Evolutionary conservation across 2,329 filamentous ascomycete species (phyloP), one percentile per base, ranked within the genome.

Genomic region (Botryotinia convoluta): DNA sequence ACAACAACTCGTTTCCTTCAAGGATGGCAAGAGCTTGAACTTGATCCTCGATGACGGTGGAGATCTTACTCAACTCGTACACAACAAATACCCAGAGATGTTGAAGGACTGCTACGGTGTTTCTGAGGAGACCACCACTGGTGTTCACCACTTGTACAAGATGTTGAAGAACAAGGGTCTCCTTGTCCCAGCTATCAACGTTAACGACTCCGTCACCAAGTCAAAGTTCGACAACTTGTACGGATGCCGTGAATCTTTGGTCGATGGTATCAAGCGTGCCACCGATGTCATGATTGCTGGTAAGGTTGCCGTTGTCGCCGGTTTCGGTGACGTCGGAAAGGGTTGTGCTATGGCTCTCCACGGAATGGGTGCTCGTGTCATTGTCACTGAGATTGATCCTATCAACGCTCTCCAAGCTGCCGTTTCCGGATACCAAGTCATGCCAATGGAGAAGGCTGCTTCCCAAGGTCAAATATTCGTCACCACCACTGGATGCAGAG

Each of bases 191-290:
- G 89, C 95, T 85, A 94, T 98, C 91, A 99, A 99, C 86, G 95
- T 99, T 89, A 98, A 99, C 88, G 95, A 99, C 91, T 95, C 93
- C 74, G 95, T 99, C 83, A 99, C 96, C 86, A 99, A 98, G 92
- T 97, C 94, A 87, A 99, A 99, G 91, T 99, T 99, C 85, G 96
- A 98, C 91, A 99, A 99, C 92, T 88, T 98, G 79, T 99, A 98
- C 90, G 95, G 96, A 83, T 98, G 96, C 94, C 92, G 94, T 84
- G 96, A 98, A 89, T 98, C 95, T 77, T 92, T 99, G 81, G 91
- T 99, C 82, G 96, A 99, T 85, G 96, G 96, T 85, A 98, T 99
- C 91, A 99, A 98, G 93, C 95, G 95, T 88, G 95, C 96, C 81
- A 99, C 96, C 85, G 95, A 99, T 88, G 96, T 98, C 86, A 99